These are phyloP conservation scores for Solanum clarkiae DNA, from an alignment of 257 asterid species.

Conservation along the genomic window DNA sequence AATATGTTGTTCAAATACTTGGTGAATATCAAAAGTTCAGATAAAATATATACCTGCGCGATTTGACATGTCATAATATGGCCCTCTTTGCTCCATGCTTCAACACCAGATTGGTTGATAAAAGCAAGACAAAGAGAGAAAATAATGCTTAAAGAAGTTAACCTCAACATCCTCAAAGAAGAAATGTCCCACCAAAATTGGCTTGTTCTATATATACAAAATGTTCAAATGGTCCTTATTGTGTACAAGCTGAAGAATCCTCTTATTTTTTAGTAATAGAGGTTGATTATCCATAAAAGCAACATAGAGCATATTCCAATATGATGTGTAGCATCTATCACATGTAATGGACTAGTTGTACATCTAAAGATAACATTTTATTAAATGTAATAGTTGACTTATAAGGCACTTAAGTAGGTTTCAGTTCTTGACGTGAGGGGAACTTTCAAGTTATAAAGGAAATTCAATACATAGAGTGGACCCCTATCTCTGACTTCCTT, in stretches of 20 bases:
- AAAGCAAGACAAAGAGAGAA: slow-evolving; percentile 19
- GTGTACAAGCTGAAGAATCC: slow-evolving; percentile 44
- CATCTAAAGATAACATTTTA: background rate
- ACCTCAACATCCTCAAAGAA: background rate
- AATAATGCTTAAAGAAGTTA: slow-evolving; percentile 7
- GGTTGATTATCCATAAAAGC: slow-evolving; percentile 20
- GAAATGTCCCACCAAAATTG: slow-evolving; percentile 5
- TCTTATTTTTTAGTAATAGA: slow-evolving; percentile 8
- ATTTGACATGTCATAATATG: slow-evolving; percentile 78
- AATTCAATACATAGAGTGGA: background rate
- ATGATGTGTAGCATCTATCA: background rate
- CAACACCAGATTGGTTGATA: slow-evolving; percentile 23
- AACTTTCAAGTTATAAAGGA: slow-evolving; percentile 9
- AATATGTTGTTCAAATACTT: background rate
- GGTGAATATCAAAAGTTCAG: background rate
- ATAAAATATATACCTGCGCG: slow-evolving; percentile 51
- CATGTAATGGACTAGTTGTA: background rate
- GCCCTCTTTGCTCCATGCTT: slow-evolving; percentile 94
- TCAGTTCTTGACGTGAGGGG: slow-evolving; percentile 21
- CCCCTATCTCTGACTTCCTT: background rate
- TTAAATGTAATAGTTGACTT: background rate
- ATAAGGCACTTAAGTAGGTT: background rate
- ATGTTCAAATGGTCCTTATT: slow-evolving; percentile 4
- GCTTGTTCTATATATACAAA: slow-evolving; percentile 9
- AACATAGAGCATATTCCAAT: slow-evolving; percentile 13